Evolutionary conservation across 441 rosid species (phyloP).

Genomic region (Iberis amara): DNA sequence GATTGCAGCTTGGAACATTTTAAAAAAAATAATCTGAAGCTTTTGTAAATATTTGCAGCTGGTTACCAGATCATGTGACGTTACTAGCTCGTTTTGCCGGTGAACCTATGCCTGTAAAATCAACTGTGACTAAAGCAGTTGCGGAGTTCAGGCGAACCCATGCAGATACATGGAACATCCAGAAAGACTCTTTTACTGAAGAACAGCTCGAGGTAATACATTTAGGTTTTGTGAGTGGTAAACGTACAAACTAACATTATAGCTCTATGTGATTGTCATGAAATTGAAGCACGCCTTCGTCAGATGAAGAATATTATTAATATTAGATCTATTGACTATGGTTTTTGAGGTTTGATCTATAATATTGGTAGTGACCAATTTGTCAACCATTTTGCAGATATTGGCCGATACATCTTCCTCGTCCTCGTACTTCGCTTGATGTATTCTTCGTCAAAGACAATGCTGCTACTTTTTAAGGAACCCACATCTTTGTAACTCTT

Average conservation of each 20-base stretch:
- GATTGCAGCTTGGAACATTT: constrained; percentile 2
- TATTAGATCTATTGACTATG: no score
- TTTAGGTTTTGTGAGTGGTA: neutral
- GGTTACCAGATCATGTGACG: constrained; percentile 94
- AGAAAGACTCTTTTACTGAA: constrained; percentile 84
- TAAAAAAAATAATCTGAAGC: constrained; percentile 4
- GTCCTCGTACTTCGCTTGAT: constrained; percentile 91
- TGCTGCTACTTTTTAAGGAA: neutral
- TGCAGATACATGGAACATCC: constrained; percentile 96
- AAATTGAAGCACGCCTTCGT: no score
- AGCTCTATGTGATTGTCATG: neutral
- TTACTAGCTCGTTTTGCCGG: constrained; percentile 76
- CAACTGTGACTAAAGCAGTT: constrained; percentile 91
- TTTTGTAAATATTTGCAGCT: constrained; percentile 35
- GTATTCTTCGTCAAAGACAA: neutral
- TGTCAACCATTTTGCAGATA: constrained; percentile 50
- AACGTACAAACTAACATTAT: neutral
- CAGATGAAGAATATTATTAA: no score
- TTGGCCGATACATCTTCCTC: constrained; percentile 95
- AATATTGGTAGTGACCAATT: no score
- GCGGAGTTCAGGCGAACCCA: constrained; percentile 97
- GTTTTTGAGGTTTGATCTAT: no score
- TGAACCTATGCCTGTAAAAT: constrained; percentile 88
- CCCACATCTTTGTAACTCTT: constrained; percentile 21
- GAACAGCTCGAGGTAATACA: constrained; percentile 91